Evolutionary conservation across 2,329 filamentous ascomycete genomes (phyloP), one percentile per base, ranked within the genome.

Genomic region (Macrophomina tecta): DNA sequence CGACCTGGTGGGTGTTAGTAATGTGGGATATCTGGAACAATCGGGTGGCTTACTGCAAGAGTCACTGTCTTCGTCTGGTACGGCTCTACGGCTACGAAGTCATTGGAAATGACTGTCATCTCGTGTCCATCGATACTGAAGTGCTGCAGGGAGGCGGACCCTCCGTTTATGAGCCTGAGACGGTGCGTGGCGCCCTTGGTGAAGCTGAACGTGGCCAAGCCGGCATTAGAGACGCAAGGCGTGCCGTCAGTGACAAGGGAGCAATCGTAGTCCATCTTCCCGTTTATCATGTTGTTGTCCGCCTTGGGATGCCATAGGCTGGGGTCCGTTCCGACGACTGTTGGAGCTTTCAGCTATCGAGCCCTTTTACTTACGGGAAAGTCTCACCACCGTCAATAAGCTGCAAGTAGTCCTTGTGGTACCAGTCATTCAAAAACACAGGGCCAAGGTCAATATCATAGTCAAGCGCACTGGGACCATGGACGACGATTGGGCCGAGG

Each of bases 91-190:
- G 80, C 78, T 3, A 82, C 77, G 36, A 80, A 78, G 68, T 83
- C 81, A 32, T 77, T 73, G 5, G 77, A 77, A 49, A 83, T 80
- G 66, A 83, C 76, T 5, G 73, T 78, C 71, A 83, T 71, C 4
- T 73, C 78, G 69, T 82, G 80, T 53, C 77, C 77, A 68, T 83
- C 81, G 46, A 83, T 78, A 68, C 73, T 76, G 70, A 83, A 81
- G 55, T 81, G 79, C 70, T 75, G 77, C 9, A 78, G 74, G 0
- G 76, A 78, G 53, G 79, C 78, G 16, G 79, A 75, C 5, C 78
- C 78, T 23, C 73, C 74, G 55, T 83, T 83, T 56, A 82, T 78
- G 8, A 83, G 69, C 2, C 81, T 75, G 9, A 83, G 71, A 5
- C 77, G 76, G 65, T 83, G 80, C 0, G 74, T 78, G 42, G 77